Evolutionary conservation across 2,329 filamentous ascomycete genomes (phyloP).

Genomic region (Penicillium sp.): DNA sequence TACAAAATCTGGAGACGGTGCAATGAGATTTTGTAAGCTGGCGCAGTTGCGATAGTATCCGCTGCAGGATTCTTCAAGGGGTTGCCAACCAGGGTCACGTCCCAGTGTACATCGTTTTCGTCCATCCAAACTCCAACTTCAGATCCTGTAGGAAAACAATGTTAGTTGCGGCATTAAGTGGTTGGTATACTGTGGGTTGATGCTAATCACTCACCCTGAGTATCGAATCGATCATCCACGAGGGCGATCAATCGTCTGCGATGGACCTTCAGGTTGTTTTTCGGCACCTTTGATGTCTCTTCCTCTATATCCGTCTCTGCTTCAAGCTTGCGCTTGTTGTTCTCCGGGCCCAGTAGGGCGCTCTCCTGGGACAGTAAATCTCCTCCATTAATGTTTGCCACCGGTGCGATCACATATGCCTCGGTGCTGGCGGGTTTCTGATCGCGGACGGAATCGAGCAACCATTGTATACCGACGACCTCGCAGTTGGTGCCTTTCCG

Average conservation of each 20-base stretch:
- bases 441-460: slow-evolving; percentile 31
- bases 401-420: background rate
- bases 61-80: background rate
- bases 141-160: background rate
- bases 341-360: background rate
- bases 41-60: no score
- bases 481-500: slow-evolving; percentile 47
- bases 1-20: slow-evolving; percentile 12
- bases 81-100: slow-evolving; percentile 11
- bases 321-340: background rate
- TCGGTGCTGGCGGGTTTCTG: background rate
- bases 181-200: background rate
- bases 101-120: slow-evolving; percentile 9
- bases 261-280: background rate
- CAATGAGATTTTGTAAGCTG: background rate
- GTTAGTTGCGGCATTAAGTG: background rate
- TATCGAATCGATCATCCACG: background rate
- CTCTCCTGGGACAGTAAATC: background rate
- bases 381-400: background rate
- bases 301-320: background rate
- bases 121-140: slow-evolving; percentile 13
- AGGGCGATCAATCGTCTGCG: background rate
- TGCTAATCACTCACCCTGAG: background rate
- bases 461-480: slow-evolving; percentile 62
- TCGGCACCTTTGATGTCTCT: background rate